Percentiles rank a stretch among this genome's conserved stretches.
Conservation (phyloP, 345 rosid species). For the Citrus sp. region DNA sequence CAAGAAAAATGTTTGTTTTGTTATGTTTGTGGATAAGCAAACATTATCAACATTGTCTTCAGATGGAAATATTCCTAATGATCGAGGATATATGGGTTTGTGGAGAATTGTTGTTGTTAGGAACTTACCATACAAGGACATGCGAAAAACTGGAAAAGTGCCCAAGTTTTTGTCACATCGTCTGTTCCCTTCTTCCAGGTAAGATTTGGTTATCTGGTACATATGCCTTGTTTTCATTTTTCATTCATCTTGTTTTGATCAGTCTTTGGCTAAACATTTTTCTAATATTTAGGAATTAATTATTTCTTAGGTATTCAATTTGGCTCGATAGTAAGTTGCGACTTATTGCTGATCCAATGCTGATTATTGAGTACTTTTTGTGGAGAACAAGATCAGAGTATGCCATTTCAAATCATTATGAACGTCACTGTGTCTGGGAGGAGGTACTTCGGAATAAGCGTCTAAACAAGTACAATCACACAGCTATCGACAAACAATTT, state of each 20-base stretch:
- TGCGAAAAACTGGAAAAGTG: constrained; percentile 91
- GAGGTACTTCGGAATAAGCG: constrained; percentile 84
- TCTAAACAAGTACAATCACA: constrained; percentile 70
- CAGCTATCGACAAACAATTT: constrained; percentile 78
- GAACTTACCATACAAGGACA: constrained; percentile 72
- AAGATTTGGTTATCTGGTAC: constrained; percentile 30
- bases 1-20: constrained; percentile 74
- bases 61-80: constrained; percentile 76
- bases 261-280: constrained; percentile 8
- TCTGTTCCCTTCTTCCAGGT: constrained; percentile 93
- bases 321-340: constrained; percentile 98
- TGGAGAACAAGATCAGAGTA: constrained; percentile 82
- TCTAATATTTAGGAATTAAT: background rate
- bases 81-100: constrained; percentile 67
- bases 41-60: constrained; percentile 64
- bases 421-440: constrained; percentile 94
- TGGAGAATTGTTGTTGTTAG: constrained; percentile 81
- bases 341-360: constrained; percentile 73
- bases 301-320: constrained; percentile 68
- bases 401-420: constrained; percentile 97
- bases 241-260: background rate
- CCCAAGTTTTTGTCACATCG: constrained; percentile 91
- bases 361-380: constrained; percentile 74
- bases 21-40: constrained; percentile 89
- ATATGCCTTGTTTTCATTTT: constrained; percentile 8